phyloP scores from a whole-genome alignment of 768 basidiomycete genomes.

The Mycena metata region DNA sequence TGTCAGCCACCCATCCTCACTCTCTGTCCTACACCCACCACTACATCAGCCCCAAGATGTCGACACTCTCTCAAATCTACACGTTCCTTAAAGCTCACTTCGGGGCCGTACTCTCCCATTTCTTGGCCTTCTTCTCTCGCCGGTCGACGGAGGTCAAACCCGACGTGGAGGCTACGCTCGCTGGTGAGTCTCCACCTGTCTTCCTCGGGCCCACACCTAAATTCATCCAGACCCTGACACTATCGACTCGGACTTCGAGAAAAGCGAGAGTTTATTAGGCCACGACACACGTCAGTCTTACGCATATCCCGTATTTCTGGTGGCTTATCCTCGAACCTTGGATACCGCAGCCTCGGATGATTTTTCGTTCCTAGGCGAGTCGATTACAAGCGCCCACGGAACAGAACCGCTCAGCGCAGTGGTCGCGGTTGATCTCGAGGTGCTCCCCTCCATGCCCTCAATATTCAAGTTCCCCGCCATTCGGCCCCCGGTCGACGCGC shows the following conservation, averaged over 20 bases:
- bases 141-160: neutral
- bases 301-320: too few species aligned
- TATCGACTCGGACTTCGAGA: too few species aligned
- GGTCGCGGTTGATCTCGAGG: neutral
- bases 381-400: neutral
- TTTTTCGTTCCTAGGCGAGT: neutral
- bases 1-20: conserved; percentile 21
- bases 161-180: neutral
- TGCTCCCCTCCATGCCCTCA: conserved; percentile 26
- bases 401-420: conserved; percentile 8
- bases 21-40: conserved; percentile 11
- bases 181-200: neutral
- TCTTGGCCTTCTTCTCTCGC: conserved; percentile 1
- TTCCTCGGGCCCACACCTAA: too few species aligned
- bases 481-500: neutral
- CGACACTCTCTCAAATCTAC: conserved; percentile 2
- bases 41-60: conserved; percentile 5
- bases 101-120: conserved; percentile 1
- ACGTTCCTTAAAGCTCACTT: conserved; percentile 18
- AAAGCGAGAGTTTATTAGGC: too few species aligned
- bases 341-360: neutral
- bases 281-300: too few species aligned
- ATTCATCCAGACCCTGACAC: too few species aligned
- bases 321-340: neutral
- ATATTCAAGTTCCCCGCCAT: conserved; percentile 16